Percentiles rank a stretch among this genome's conserved stretches.
Conservation (phyloP, 495 filamentous ascomycete species). For the Sordaria brevicollis region DNA sequence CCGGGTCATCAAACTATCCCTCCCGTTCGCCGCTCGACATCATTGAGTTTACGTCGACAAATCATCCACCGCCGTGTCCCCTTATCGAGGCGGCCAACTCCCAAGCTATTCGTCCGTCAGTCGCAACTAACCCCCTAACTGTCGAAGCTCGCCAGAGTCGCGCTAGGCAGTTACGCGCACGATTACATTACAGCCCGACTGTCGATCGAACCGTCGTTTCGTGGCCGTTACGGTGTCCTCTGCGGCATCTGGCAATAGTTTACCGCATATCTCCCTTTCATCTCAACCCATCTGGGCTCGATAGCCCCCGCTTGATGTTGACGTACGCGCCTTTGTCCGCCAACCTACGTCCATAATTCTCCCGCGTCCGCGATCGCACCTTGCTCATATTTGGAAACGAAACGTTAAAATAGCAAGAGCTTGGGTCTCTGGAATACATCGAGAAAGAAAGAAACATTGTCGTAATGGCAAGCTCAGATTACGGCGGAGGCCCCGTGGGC, state of each 20-base stretch:
- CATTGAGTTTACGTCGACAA: background rate
- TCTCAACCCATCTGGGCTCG: background rate
- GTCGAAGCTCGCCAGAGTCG: background rate
- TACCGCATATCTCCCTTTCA: background rate
- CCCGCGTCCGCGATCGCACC: background rate
- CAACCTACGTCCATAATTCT: background rate
- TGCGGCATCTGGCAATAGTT: background rate
- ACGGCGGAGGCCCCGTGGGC: constrained; percentile 9
- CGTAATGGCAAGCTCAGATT: constrained; percentile 21
- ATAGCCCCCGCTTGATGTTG: background rate
- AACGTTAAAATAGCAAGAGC: constrained; percentile 5
- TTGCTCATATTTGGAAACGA: background rate
- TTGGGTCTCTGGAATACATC: constrained; percentile 6
- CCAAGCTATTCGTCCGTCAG: background rate
- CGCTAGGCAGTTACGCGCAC: background rate
- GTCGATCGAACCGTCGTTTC: background rate
- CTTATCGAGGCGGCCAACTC: background rate
- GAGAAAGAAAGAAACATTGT: constrained; percentile 6
- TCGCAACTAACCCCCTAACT: background rate
- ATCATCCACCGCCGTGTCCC: background rate
- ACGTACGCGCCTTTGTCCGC: background rate
- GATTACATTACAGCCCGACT: background rate
- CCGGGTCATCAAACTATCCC: background rate
- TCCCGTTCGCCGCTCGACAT: background rate
- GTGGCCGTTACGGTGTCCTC: background rate